phyloP scores from a whole-genome alignment of 129 eudicot species.

The Chrysanthemum lavandulifolium region DNA sequence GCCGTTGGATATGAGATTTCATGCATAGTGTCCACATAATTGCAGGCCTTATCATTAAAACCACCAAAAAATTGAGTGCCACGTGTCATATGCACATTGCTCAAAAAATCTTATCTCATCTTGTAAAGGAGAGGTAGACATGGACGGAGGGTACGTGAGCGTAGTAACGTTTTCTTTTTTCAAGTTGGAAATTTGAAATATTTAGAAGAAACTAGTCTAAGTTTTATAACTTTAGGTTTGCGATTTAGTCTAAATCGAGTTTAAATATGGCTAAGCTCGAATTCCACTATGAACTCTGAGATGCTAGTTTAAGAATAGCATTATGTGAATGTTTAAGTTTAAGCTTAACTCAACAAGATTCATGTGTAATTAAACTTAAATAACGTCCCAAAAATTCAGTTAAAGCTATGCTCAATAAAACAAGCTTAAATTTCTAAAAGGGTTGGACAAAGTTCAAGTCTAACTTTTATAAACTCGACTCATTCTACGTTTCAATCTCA shows the following conservation, averaged over 20 bases:
- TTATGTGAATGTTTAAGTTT: no score
- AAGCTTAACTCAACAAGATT: no score
- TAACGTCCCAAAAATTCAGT: no score
- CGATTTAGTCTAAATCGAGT: neutral
- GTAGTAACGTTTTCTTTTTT: neutral
- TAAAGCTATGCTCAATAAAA: no score
- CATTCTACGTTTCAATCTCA: no score
- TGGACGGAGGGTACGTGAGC: slow-evolving; percentile 17
- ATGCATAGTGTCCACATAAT: slow-evolving; percentile 30
- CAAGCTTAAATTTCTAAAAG: no score
- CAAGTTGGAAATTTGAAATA: neutral
- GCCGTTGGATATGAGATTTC: slow-evolving; percentile 40
- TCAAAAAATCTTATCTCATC: slow-evolving; percentile 49
- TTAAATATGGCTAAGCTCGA: neutral
- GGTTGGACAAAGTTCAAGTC: no score
- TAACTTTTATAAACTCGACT: no score
- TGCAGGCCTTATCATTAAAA: slow-evolving; percentile 35
- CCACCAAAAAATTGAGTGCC: slow-evolving; percentile 27
- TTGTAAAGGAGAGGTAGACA: slow-evolving; percentile 27
- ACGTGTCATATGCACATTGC: slow-evolving; percentile 39
- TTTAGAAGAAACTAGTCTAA: no score
- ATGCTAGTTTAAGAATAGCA: no score
- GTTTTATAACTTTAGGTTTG: neutral
- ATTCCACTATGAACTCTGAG: no score
- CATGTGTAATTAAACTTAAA: no score